A percentile compares a stretch with the other conserved stretches of the same genome.
phyloP scores from a whole-genome alignment of 306 rosid species.

The Cucurbita pepo region DNA sequence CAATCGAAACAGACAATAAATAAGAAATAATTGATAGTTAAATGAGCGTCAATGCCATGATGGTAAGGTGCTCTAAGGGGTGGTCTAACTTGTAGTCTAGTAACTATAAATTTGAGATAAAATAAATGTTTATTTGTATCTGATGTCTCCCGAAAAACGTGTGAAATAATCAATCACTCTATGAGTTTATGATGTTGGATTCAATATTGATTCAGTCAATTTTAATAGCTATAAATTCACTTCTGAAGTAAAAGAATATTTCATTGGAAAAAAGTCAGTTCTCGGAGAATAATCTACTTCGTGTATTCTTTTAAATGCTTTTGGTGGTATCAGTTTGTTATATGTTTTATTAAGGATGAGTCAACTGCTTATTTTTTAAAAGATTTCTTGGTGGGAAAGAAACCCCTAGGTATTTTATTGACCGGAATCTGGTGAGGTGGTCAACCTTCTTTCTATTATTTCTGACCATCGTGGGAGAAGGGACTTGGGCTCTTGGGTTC shows the following conservation, averaged over 20 bases:
- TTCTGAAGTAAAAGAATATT: not conserved
- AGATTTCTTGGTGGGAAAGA: too few relatives aligned
- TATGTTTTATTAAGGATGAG: too few relatives aligned
- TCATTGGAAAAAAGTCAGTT: not conserved
- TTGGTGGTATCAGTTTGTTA: not conserved
- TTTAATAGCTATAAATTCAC: not conserved
- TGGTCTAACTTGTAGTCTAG: not conserved
- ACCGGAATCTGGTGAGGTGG: too few relatives aligned
- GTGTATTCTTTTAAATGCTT: not conserved
- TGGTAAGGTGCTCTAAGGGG: not conserved
- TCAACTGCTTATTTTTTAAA: too few relatives aligned
- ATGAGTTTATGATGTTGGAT: not conserved
- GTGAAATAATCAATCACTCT: not conserved
- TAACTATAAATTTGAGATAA: not conserved
- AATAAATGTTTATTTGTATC: not conserved
- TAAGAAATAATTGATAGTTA: not conserved
- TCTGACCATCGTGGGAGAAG: too few relatives aligned
- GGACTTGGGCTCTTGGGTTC: too few relatives aligned
- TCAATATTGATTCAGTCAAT: not conserved
- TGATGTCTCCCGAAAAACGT: not conserved
- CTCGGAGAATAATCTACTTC: not conserved
- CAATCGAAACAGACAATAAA: not conserved
- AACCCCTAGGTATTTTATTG: too few relatives aligned
- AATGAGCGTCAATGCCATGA: not conserved
- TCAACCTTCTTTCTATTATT: too few relatives aligned